These are phyloP conservation scores for Spergularia bocconei DNA, from an alignment of 148 eudicot species.

Conservation along the genomic window DNA sequence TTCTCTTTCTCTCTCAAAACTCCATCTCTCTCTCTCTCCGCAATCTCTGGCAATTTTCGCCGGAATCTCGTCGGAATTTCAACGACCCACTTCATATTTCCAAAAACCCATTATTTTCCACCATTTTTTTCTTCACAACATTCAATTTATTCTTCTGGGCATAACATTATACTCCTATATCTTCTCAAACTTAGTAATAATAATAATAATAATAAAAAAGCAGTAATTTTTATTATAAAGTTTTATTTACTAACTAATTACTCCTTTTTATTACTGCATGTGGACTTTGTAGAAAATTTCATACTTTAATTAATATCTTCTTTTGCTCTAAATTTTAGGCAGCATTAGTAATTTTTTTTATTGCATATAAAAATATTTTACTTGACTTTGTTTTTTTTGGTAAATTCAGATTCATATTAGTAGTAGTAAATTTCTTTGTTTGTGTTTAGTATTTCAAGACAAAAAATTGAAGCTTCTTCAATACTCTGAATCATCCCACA, in stretches of 20 bases:
- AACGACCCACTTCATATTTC: not conserved
- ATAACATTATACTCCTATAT: not conserved
- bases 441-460: not conserved
- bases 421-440: not conserved
- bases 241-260: not conserved
- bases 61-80: constrained; percentile 30
- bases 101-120: constrained; percentile 14
- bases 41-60: constrained; percentile 27
- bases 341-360: constrained; percentile 3
- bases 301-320: not conserved
- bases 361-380: not conserved
- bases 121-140: not conserved
- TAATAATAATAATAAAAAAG: no score
- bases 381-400: not conserved
- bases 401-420: constrained; percentile 19
- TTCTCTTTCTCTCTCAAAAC: not conserved
- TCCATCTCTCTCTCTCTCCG: constrained; percentile 10
- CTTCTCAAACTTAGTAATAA: not conserved
- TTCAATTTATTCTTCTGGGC: not conserved
- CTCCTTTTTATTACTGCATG: not conserved
- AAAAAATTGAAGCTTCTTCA: not conserved
- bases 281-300: not conserved
- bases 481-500: not conserved
- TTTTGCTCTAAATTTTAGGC: constrained; percentile 19
- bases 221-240: not conserved